Conservation (phyloP, 805 yeast species). For the Ogataea minuta region DNA sequence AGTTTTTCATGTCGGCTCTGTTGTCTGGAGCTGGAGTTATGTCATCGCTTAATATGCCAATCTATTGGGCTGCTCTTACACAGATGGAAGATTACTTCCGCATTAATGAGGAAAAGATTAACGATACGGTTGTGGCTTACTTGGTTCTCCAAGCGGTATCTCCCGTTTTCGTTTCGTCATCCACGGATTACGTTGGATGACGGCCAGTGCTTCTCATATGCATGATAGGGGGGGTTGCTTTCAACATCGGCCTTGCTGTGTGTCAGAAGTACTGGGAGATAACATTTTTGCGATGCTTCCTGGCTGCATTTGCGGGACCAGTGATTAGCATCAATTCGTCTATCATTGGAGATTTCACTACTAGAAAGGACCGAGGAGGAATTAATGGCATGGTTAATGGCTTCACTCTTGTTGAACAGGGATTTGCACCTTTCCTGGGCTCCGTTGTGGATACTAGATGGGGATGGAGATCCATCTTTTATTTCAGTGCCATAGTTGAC, state of each 20-base stretch:
- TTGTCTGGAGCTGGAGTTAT: constrained; percentile 54
- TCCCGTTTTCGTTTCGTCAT: constrained; percentile 65
- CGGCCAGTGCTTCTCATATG: constrained; percentile 63
- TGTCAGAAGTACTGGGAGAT: constrained; percentile 57
- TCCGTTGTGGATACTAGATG: constrained; percentile 49
- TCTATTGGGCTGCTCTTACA: constrained; percentile 76
- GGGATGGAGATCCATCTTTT: constrained; percentile 77
- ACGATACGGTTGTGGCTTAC: constrained; percentile 74
- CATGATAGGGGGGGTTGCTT: constrained; percentile 52
- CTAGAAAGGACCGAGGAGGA: constrained; percentile 65
- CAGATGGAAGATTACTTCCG: constrained; percentile 52
- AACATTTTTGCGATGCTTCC: constrained; percentile 65
- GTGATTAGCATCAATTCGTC: constrained; percentile 70
- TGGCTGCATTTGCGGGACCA: constrained; percentile 76
- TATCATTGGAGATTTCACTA: constrained; percentile 69
- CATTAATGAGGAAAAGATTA: constrained; percentile 55
- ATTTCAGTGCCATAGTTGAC: constrained; percentile 69
- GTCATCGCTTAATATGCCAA: constrained; percentile 72
- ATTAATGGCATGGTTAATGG: constrained; percentile 67
- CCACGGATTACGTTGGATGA: constrained; percentile 73
- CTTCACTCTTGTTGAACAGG: constrained; percentile 66
- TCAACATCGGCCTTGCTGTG: constrained; percentile 66
- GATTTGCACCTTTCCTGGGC: constrained; percentile 72
- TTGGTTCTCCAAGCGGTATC: constrained; percentile 72
- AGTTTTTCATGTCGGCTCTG: constrained; percentile 37